These are phyloP conservation scores for Elongisporangium prolatum DNA, from an alignment of 352 stramenopile genomes.

Conservation along the genomic window DNA sequence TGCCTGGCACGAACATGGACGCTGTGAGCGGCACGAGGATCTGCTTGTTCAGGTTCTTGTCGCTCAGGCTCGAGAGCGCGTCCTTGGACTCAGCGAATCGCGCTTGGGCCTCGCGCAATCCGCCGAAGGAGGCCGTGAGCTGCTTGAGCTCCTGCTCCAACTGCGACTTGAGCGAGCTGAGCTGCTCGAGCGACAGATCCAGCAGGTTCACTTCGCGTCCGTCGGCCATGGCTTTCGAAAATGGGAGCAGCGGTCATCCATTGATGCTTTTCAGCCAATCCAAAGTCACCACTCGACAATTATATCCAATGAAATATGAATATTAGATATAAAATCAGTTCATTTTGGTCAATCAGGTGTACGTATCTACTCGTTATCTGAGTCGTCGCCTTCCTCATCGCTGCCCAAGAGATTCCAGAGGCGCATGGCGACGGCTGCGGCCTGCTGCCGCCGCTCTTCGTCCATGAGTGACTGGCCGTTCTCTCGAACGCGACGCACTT, in stretches of 20 bases:
- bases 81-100: conserved; percentile 81
- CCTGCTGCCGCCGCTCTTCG: conserved; percentile 59
- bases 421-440: conserved; percentile 72
- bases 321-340: conserved; percentile 2
- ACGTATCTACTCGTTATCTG: conserved; percentile 12
- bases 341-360: conserved; percentile 25
- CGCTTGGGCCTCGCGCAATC: conserved; percentile 68
- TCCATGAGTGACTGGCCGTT: conserved; percentile 43
- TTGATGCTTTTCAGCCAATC: conserved; percentile 18
- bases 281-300: not conserved
- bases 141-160: conserved; percentile 82
- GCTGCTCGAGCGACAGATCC: conserved; percentile 91
- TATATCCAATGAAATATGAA: conserved; percentile 14
- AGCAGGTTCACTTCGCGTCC: conserved; percentile 65
- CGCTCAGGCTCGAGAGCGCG: conserved; percentile 53
- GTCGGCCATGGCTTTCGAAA: conserved; percentile 28
- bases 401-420: conserved; percentile 61
- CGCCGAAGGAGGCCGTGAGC: conserved; percentile 60
- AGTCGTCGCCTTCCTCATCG: conserved; percentile 29
- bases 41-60: conserved; percentile 61
- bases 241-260: conserved; percentile 8
- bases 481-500: conserved; percentile 65
- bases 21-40: conserved; percentile 95
- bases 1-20: conserved; percentile 92
- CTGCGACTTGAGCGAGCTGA: conserved; percentile 90